Base-by-base conservation (phyloP, 257 asterid species). In the Prunella vulgaris region DNA sequence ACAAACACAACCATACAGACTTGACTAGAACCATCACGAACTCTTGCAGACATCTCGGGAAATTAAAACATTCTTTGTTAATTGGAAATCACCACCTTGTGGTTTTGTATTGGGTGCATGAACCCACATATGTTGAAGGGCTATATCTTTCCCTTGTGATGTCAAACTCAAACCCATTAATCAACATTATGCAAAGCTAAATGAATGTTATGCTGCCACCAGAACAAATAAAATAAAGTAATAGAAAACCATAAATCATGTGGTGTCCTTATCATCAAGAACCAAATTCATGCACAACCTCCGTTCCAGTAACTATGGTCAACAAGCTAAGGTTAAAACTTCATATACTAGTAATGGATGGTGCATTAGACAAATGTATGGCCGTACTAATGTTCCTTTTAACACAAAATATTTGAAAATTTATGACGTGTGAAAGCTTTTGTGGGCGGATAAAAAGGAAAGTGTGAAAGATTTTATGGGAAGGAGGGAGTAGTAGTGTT, bases 21-120 rank as follows among this genome's bases (percentile, higher is more conserved):
- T 56, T 24, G 62, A 22, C 56, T 68, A 74, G 63, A 69, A 71
- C 68, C 73, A 76, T 64, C 37, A 68, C 51, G 30, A 56, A 67
- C 7, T 33, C 63, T 32, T 33, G 28, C 51, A 27, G 53, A 70
- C 66, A 58, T 48, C 13, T 51, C 25, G 68, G 32, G 65, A 15
- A 21, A 17, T 17, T 48, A 30, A 40, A 14, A 60, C 30, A 60
- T 42, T 66, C 25, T 59, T 54, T 18, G 20, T 8, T 13, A 18
- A 64, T 58, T 40, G 40, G 73, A 28, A 48, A 5, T 24, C 54
- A 49, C 58, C 49, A 49, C 20, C 40, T 17, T 59, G 66, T 64
- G 53, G 69, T 30, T 69, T 60, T 73, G 67, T 38, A 42, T 60
- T 60, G 20, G 53, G 33, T n/a, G 13, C 30, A 22, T 71, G 15